Percentiles rank a stretch among this genome's conserved stretches.
Evolutionary conservation across 1,284 basidiomycete genomes (phyloP).

Genomic region (Cutaneotrichosporon cutaneum): DNA sequence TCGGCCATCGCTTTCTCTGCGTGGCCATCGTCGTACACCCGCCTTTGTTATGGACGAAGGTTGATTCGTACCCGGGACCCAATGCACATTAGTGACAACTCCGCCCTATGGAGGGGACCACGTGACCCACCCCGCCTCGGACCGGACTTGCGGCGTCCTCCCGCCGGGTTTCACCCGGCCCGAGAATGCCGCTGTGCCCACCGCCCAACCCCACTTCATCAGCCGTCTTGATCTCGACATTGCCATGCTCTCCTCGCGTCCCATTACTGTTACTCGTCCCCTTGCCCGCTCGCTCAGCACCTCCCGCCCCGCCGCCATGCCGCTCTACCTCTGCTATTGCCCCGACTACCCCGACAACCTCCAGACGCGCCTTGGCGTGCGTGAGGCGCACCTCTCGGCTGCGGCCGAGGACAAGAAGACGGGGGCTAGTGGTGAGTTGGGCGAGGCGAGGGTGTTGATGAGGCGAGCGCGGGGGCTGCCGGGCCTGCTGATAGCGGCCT

Average conservation of each 20-base stretch:
- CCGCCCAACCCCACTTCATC: background rate
- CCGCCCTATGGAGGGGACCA: no score
- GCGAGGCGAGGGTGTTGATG: background rate
- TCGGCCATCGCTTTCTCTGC: no score
- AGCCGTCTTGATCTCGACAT: background rate
- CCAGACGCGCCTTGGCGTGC: slow-evolving; percentile 40
- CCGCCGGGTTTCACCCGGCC: no score
- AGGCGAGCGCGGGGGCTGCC: no score
- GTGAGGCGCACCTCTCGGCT: slow-evolving; percentile 36
- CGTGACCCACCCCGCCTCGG: no score
- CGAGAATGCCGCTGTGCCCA: background rate
- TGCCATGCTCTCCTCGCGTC: background rate
- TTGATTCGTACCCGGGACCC: no score
- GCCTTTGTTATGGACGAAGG: no score
- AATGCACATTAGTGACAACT: no score
- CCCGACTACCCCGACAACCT: slow-evolving; percentile 48
- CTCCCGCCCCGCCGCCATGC: slow-evolving; percentile 28
- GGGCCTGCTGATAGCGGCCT: no score
- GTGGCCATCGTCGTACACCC: no score
- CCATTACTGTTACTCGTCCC: background rate
- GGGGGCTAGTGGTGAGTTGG: slow-evolving; percentile 22
- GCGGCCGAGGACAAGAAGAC: slow-evolving; percentile 23
- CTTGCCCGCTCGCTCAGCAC: slow-evolving; percentile 11
- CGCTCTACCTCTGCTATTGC: slow-evolving; percentile 42
- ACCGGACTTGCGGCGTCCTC: no score